Conservation (phyloP, 1,284 basidiomycete species). For the Hypsizygus ulmarius region DNA sequence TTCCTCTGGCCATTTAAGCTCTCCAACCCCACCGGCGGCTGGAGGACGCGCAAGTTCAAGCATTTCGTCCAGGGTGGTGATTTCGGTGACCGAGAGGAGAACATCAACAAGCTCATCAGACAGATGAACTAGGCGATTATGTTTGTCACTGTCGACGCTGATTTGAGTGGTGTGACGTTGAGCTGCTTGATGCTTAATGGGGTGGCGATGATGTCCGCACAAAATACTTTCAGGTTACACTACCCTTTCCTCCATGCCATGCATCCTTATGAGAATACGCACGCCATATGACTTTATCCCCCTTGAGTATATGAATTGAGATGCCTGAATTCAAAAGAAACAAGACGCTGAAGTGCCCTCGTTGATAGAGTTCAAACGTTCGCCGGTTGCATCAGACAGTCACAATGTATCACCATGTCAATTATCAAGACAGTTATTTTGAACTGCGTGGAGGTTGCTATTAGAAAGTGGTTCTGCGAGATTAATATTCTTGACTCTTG, state of each 20-base stretch:
- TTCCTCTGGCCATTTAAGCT: conserved; percentile 99
- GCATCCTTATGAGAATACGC: conserved; percentile 14
- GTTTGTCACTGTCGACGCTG: conserved; percentile 13
- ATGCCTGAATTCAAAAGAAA: no score
- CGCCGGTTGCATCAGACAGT: no score
- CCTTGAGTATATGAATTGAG: no score
- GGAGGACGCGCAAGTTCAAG: conserved; percentile 96
- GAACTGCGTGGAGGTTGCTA: no score
- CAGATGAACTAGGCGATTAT: conserved; percentile 82
- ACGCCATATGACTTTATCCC: background rate
- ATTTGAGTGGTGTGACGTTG: conserved; percentile 17
- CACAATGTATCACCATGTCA: no score
- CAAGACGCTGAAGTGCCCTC: no score
- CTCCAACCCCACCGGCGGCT: conserved; percentile 98
- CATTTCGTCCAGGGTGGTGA: conserved; percentile 94
- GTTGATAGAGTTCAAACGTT: no score
- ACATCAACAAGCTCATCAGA: conserved; percentile 96
- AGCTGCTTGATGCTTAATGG: conserved; percentile 16
- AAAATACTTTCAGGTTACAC: conserved; percentile 20
- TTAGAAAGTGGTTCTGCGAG: no score
- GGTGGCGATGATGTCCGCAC: conserved; percentile 15
- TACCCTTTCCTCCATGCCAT: conserved; percentile 9
- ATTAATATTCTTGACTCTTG: no score
- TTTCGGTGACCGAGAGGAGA: conserved; percentile 92
- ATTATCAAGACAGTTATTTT: no score